Conservation (phyloP, 2,329 filamentous ascomycete genomes). For the Chaetomium sp. region DNA sequence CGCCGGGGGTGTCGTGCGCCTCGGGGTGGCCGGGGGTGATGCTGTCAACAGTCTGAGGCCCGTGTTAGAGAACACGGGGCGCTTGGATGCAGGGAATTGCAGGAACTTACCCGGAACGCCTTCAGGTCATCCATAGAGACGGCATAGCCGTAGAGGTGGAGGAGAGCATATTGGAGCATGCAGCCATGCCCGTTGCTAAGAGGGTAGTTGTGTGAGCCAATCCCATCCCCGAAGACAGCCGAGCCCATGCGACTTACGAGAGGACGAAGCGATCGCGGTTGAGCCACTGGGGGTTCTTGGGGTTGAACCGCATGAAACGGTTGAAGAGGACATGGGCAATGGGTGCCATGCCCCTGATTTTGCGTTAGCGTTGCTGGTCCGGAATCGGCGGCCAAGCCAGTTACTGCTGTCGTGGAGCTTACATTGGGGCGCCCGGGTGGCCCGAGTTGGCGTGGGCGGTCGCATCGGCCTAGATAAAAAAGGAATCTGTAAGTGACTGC, state of each 20-base stretch:
- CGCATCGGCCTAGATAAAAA: slow-evolving; percentile 79
- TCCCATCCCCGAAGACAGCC: neutral
- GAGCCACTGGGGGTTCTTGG: slow-evolving; percentile 95
- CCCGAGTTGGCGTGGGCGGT: slow-evolving; percentile 94
- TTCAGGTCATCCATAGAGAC: slow-evolving; percentile 90
- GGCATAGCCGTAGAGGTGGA: slow-evolving; percentile 93
- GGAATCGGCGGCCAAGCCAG: slow-evolving; percentile 24
- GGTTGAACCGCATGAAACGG: slow-evolving; percentile 99
- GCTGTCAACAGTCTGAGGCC: slow-evolving; percentile 55
- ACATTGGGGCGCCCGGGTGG: slow-evolving; percentile 98
- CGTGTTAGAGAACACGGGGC: slow-evolving; percentile 14
- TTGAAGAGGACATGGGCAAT: slow-evolving; percentile 96
- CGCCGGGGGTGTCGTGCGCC: slow-evolving; percentile 90
- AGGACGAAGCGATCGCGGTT: slow-evolving; percentile 99
- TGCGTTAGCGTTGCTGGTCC: slow-evolving; percentile 39
- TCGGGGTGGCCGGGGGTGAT: slow-evolving; percentile 97
- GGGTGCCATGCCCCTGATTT: slow-evolving; percentile 76
- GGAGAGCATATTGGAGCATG: slow-evolving; percentile 98
- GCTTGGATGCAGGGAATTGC: neutral
- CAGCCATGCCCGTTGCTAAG: slow-evolving; percentile 94
- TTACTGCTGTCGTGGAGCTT: slow-evolving; percentile 37
- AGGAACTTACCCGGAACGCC: slow-evolving; percentile 80
- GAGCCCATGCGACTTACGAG: slow-evolving; percentile 69
- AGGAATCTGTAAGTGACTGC: slow-evolving; percentile 33
- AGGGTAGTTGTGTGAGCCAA: slow-evolving; percentile 7